Base-by-base conservation (phyloP, 371 early-diverging fungal genomes). In the Zopfochytrium polystomum region DNA sequence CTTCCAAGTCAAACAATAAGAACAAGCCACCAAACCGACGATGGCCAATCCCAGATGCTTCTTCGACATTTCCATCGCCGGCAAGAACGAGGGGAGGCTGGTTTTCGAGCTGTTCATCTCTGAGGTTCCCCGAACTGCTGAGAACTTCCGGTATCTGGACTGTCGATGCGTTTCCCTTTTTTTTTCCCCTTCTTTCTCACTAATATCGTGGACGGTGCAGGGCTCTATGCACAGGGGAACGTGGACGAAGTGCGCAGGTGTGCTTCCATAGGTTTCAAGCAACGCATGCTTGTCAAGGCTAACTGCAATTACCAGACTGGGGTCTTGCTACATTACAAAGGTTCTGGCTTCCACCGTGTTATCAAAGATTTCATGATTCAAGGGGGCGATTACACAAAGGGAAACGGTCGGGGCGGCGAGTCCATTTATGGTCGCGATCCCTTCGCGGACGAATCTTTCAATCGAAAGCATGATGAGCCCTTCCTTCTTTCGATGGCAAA, bases 401-500 rank as follows among this genome's bases (percentile, higher is more conserved):
- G 69, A 29, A 77, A 88, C 65, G 89, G 87, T 15, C 85, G 85
- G 43, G 87, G 87, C 45, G 85, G 86, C 3, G 73, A 72, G 46
- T 72, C 74, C 53, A 87, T 87, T 58, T 87, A 86, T 50, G 54
- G 54, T 59, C 80, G 81, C 5, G 68, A 58, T 0, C 42, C 55
- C 15, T 76, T 79, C 46, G 45, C 46, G n/a, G 79, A 76, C 54
- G 79, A 75, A 60, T 47, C 66, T 9, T 70, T 79, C 55, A 47
- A 44, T 31, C 43, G 62, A 62, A 91, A 91, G 76, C 99, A 99
- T 67, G 88, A 89, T 38, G 79, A 77, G 53, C 90, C 91, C 34
- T 90, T 86, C 65, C 71, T 96, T 60, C 75, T 99, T 48, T 91
- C 91, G n/a, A 99, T 98, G 98, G 99, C 99, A 45, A 99, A 99